Conservation (phyloP, 306 rosid species). For the Dalbergia oliveri region DNA sequence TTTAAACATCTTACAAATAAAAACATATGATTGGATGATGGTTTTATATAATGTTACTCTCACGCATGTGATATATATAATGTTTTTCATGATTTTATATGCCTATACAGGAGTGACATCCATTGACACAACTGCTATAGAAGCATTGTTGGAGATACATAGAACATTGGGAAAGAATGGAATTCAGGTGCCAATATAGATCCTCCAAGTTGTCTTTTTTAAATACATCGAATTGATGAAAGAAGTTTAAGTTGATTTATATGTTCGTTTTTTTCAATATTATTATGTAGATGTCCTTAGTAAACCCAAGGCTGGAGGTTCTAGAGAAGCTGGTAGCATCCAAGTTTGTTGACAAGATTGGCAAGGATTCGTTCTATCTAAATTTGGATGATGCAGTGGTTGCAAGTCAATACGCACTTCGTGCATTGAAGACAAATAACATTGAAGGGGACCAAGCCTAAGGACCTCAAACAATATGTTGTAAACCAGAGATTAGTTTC, state of each 20-base stretch:
- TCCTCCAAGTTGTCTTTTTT: background rate
- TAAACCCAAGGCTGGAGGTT: slow-evolving; percentile 83
- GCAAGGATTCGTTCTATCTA: slow-evolving; percentile 67
- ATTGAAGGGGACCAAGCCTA: background rate
- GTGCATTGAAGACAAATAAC: slow-evolving; percentile 29
- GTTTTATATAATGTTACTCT: too few species aligned
- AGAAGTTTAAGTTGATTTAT: background rate
- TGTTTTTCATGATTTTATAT: background rate
- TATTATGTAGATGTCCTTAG: slow-evolving; percentile 57
- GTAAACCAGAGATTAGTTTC: background rate
- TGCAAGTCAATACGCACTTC: slow-evolving; percentile 56
- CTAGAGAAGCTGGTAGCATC: slow-evolving; percentile 81
- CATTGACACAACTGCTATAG: slow-evolving; percentile 78
- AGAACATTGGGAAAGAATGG: slow-evolving; percentile 54
- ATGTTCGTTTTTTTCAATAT: background rate
- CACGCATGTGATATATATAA: background rate
- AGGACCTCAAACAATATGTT: slow-evolving; percentile 21
- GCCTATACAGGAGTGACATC: slow-evolving; percentile 72
- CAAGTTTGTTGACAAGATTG: slow-evolving; percentile 62
- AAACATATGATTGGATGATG: too few species aligned
- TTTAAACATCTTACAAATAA: too few species aligned
- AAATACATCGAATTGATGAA: slow-evolving; percentile 19
- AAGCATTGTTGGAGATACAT: slow-evolving; percentile 61
- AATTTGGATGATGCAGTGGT: slow-evolving; percentile 73
- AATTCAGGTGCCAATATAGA: slow-evolving; percentile 59